A percentile compares a stretch with the other conserved stretches of the same genome.
These are phyloP conservation scores for Metschnikowia gruessii DNA, from an alignment of 805 yeast genomes.

Conservation along the genomic window DNA sequence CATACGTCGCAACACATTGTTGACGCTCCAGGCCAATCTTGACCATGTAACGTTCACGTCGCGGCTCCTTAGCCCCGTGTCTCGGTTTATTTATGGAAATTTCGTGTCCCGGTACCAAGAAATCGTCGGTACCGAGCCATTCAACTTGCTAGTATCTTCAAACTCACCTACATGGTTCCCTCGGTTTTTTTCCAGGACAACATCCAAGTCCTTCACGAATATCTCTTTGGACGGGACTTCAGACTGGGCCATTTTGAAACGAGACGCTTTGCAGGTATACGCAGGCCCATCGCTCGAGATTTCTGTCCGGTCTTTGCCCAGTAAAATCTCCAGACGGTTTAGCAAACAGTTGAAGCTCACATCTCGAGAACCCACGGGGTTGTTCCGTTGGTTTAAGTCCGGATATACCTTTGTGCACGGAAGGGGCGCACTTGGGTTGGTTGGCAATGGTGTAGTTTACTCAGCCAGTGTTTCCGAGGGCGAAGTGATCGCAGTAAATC, in stretches of 20 bases:
- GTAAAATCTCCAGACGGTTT: slow-evolving; percentile 32
- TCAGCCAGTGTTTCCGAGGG: slow-evolving; percentile 41
- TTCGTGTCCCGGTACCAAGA: slow-evolving; percentile 45
- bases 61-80: slow-evolving; percentile 37
- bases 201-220: slow-evolving; percentile 41
- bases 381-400: slow-evolving; percentile 30
- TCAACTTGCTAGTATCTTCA: slow-evolving; percentile 44
- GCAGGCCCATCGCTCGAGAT: slow-evolving; percentile 51
- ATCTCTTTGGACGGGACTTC: slow-evolving; percentile 53
- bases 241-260: slow-evolving; percentile 61
- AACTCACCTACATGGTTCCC: slow-evolving; percentile 22
- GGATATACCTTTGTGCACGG: slow-evolving; percentile 54
- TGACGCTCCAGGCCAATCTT: slow-evolving; percentile 43
- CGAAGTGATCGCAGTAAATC: slow-evolving; percentile 50
- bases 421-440: slow-evolving; percentile 54
- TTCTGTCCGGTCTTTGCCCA: slow-evolving; percentile 39
- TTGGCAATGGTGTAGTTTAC: slow-evolving; percentile 55
- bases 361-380: slow-evolving; percentile 38
- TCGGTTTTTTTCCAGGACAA: slow-evolving; percentile 16
- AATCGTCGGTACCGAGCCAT: slow-evolving; percentile 47
- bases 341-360: slow-evolving; percentile 24
- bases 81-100: slow-evolving; percentile 44
- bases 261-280: slow-evolving; percentile 47
- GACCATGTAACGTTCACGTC: slow-evolving; percentile 18
- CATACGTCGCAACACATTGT: slow-evolving; percentile 47